Evolutionary conservation across 257 asterid species (phyloP), one percentile per base, ranked within the genome.

Genomic region (Solanum chiquidenum): DNA sequence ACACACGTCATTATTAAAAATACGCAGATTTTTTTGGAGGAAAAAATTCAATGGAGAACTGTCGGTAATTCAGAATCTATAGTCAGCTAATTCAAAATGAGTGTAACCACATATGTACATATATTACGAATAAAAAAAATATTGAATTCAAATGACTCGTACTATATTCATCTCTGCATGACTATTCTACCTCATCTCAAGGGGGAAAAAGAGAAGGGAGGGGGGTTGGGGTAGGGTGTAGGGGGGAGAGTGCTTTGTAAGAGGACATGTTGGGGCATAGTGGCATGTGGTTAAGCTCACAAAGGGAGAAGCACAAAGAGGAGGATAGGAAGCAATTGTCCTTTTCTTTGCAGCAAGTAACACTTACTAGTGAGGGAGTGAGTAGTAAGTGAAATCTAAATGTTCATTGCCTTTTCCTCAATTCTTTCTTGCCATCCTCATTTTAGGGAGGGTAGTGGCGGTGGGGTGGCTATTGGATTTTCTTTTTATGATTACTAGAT

Each of bases 291-390:
- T 60, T 76, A 52, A 60, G 89, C 23, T 82, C 35, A 58, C 35
- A 52, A 80, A 42, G 75, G 60, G 40, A 44, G 77, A 40, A 83
- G 88, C 90, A 89, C 35, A 83, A 73, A 37, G 80, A 38, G 37
- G 77, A 64, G 90, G 90, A 58, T 25, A 46, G 84, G 71, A 62
- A 90, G 85, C 88, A 89, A 90, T 9, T 72, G 90, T 89, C 90
- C 23, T 68, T 85, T 83, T 87, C 89, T 85, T 9, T 71, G 90
- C 88, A 88, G 11, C 83, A 79, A 79, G 85, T 79, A 46, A 79
- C 34, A 44, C 66, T 79, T 42, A 27, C 85, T 42, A 25, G 64
- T 77, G 84, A 42, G n/a, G 64, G 35, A 42, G 37, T 40, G 35
- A 25, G 37, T 40, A 79, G 84, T 20, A 20, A 37, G 52, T 44